These are phyloP conservation scores for Tuber indicum DNA, from an alignment of 495 filamentous ascomycete genomes.

Conservation along the genomic window DNA sequence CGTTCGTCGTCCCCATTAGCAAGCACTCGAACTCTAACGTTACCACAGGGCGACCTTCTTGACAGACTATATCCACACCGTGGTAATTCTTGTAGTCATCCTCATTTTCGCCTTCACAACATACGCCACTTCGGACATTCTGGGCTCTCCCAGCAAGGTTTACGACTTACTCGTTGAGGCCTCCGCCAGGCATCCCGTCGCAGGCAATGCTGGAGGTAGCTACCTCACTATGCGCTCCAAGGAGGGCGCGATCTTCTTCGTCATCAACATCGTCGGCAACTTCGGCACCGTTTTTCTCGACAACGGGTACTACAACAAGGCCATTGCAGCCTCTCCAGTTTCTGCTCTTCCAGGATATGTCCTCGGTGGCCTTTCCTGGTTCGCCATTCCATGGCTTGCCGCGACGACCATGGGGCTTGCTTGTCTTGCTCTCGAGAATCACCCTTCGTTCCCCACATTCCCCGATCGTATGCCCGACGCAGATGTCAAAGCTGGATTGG, in stretches of 20 bases:
- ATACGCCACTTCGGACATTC: slow-evolving; percentile 65
- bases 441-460: slow-evolving; percentile 65
- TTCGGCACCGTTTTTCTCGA: slow-evolving; percentile 67
- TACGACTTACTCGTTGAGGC: slow-evolving; percentile 74
- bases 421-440: slow-evolving; percentile 71
- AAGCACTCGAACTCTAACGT: slow-evolving; percentile 11
- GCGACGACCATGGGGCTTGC: slow-evolving; percentile 94
- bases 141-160: slow-evolving; percentile 73
- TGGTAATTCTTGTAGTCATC: slow-evolving; percentile 81
- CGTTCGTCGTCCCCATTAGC: slow-evolving; percentile 39
- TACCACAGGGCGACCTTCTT: slow-evolving; percentile 49
- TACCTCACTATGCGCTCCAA: slow-evolving; percentile 86
- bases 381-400: slow-evolving; percentile 89
- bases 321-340: slow-evolving; percentile 82
- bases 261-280: slow-evolving; percentile 87
- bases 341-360: slow-evolving; percentile 91
- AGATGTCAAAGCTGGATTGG: slow-evolving; percentile 80
- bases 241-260: slow-evolving; percentile 89
- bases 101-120: slow-evolving; percentile 85
- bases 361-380: slow-evolving; percentile 84
- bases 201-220: slow-evolving; percentile 75
- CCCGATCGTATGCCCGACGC: slow-evolving; percentile 62
- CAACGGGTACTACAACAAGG: slow-evolving; percentile 80
- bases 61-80: slow-evolving; percentile 80
- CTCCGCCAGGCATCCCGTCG: slow-evolving; percentile 65